Conservation (phyloP, 225 moss, liverwort and hornwort species). For the Marchantia paleacea region DNA sequence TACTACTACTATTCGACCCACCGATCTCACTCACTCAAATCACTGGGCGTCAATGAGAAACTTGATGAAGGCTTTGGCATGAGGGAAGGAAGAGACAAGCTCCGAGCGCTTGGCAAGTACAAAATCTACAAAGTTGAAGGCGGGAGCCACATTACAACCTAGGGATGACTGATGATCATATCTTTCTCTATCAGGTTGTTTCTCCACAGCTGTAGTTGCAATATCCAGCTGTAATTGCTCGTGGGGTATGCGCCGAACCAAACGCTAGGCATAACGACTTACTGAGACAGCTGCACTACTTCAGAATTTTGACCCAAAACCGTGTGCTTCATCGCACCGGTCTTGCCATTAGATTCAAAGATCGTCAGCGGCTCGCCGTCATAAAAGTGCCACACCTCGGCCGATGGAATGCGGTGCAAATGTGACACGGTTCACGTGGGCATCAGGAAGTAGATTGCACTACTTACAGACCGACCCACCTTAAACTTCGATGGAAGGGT, state of each 20-base stretch:
- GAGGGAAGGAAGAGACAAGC: conserved; percentile 44
- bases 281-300: conserved; percentile 69
- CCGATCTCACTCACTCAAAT: no score
- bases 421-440: conserved; percentile 63
- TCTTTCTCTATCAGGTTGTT: conserved; percentile 47
- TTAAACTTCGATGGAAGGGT: conserved; percentile 50
- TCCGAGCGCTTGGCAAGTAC: conserved; percentile 62
- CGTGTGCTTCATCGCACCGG: conserved; percentile 54
- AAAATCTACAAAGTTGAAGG: conserved; percentile 72
- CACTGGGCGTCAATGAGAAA: conserved; percentile 38
- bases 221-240: conserved; percentile 53
- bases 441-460: conserved; percentile 76
- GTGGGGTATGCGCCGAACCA: conserved; percentile 96
- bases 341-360: conserved; percentile 59
- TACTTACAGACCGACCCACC: conserved; percentile 74
- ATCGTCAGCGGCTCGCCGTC: conserved; percentile 84
- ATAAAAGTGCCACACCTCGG: conserved; percentile 95
- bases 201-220: conserved; percentile 39
- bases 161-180: conserved; percentile 59
- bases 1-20: no score
- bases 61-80: conserved; percentile 61
- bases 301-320: conserved; percentile 67
- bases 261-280: conserved; percentile 58
- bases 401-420: conserved; percentile 71
- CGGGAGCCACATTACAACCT: conserved; percentile 92